Conservation (phyloP, 345 rosid genomes). For the Linum usitatissimum region DNA sequence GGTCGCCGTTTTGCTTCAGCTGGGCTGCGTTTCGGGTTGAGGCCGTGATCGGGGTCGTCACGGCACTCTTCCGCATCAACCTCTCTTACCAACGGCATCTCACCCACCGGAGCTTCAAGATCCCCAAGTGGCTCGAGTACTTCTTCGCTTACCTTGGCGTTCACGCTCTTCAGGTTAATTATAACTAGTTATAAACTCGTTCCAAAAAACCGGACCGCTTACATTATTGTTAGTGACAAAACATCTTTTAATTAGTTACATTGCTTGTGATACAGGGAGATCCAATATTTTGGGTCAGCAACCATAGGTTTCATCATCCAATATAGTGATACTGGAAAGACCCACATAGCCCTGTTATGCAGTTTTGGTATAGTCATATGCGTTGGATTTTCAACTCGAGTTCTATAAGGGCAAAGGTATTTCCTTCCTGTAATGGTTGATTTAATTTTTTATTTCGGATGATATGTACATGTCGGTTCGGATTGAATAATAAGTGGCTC, state of each 20-base stretch:
- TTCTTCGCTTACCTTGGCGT: slow-evolving; percentile 69
- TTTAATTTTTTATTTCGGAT: too few relatives aligned
- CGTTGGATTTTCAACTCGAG: slow-evolving; percentile 68
- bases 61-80: slow-evolving; percentile 67
- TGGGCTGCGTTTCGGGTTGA: slow-evolving; percentile 64
- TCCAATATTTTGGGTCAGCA: slow-evolving; percentile 91
- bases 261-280: slow-evolving; percentile 26
- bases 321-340: slow-evolving; percentile 77
- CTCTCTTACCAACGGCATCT: slow-evolving; percentile 62
- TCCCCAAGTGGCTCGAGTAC: slow-evolving; percentile 85
- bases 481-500: too few relatives aligned
- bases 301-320: slow-evolving; percentile 88
- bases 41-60: slow-evolving; percentile 37
- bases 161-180: slow-evolving; percentile 63
- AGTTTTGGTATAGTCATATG: slow-evolving; percentile 85
- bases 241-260: too few relatives aligned
- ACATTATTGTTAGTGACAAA: too few relatives aligned
- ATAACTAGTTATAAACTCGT: too few relatives aligned
- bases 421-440: too few relatives aligned
- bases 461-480: too few relatives aligned
- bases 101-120: slow-evolving; percentile 63
- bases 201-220: too few relatives aligned
- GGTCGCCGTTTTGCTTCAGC: slow-evolving; percentile 65
- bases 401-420: slow-evolving; percentile 42
- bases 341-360: slow-evolving; percentile 84